Evolutionary conservation across 2,329 filamentous ascomycete genomes (phyloP), one percentile per base, ranked within the genome.

Genomic region (Alternaria burnsii): DNA sequence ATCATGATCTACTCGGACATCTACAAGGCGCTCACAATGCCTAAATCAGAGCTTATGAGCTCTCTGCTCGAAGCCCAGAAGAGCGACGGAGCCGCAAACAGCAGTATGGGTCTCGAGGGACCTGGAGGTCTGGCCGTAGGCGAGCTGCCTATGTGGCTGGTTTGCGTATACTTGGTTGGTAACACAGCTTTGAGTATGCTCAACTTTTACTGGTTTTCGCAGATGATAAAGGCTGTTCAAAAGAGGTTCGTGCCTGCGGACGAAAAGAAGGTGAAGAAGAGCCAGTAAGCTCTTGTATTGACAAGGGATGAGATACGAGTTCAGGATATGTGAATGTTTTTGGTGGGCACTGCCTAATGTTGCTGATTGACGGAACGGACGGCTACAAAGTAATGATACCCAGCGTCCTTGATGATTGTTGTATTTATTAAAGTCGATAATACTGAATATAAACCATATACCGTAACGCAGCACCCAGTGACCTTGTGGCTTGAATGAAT

Each of bases 121-220:
- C 51, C 66, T 7, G 62, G 60, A 34, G 66, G 63, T 22, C 76
- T 72, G 51, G 64, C 67, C 9, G 50, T 70, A 26, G 72, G 69
- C 2, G 66, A 75, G 1, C 52, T 94, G 10, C 92, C 91, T 0
- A 47, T 86, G 14, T 94, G 91, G 91, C 81, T 94, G 30, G 89
- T 87, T 1, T 79, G 79, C 11, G 80, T 88, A 9, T 94, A 94
- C 72, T 75, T 93, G n/a, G 82, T 83, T 10, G 88, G 88, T 72
- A 95, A 95, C 74, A 68, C 91, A 16, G 86, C 87, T 0, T 83
- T 95, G 44, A 94, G 92, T 72, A 82, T 85, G 20, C 82, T 95
- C 59, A 95, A 95, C 79, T 87, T 91, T 65, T 91, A 89, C 79
- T 95, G 92, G 92, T 94, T 94, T 76, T 84, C 87, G 70, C 92